phyloP scores from a whole-genome alignment of 1,139 yeast genomes.

The Groenewaldozyma sp. region DNA sequence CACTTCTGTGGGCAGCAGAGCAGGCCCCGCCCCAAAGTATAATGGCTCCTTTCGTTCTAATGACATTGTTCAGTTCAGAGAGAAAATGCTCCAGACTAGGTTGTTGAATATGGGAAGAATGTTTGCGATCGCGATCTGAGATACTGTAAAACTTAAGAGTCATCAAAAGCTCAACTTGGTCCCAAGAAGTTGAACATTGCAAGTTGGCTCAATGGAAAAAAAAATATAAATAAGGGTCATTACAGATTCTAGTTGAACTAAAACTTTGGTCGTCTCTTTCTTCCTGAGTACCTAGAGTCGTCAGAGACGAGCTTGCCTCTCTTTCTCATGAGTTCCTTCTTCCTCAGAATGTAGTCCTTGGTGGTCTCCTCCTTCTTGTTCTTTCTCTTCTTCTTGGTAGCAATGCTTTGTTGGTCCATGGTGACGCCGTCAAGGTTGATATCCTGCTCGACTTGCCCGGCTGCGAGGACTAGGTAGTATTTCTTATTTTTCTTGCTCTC shows the following conservation, averaged over 20 bases:
- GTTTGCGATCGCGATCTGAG: too few relatives aligned
- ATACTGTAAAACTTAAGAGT: too few relatives aligned
- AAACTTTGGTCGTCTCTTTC: conserved; percentile 84
- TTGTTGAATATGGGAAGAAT: too few relatives aligned
- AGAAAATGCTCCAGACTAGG: too few relatives aligned
- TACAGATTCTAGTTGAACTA: too few relatives aligned
- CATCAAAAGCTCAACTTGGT: too few relatives aligned
- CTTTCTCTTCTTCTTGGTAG: conserved; percentile 38
- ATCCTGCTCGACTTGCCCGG: conserved; percentile 61
- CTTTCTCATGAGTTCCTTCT: conserved; percentile 87
- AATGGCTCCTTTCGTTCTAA: conserved; percentile 37
- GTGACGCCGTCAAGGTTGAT: conserved; percentile 72
- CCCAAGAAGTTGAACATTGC: too few relatives aligned
- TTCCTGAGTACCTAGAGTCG: conserved; percentile 88
- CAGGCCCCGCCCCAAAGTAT: conserved; percentile 98
- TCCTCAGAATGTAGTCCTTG: conserved; percentile 76
- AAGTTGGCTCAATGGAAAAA: too few relatives aligned
- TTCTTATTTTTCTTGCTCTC: conserved; percentile 87
- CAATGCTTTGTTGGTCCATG: conserved; percentile 54
- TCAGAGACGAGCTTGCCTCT: conserved; percentile 84
- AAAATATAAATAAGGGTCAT: too few relatives aligned
- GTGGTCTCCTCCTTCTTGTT: conserved; percentile 58
- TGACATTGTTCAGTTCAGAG: conserved; percentile 2
- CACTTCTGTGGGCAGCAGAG: conserved; percentile 73
- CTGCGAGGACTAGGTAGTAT: conserved; percentile 80